Conservation (phyloP, 257 asterid species). For the Nyctanthes arbortristis region DNA sequence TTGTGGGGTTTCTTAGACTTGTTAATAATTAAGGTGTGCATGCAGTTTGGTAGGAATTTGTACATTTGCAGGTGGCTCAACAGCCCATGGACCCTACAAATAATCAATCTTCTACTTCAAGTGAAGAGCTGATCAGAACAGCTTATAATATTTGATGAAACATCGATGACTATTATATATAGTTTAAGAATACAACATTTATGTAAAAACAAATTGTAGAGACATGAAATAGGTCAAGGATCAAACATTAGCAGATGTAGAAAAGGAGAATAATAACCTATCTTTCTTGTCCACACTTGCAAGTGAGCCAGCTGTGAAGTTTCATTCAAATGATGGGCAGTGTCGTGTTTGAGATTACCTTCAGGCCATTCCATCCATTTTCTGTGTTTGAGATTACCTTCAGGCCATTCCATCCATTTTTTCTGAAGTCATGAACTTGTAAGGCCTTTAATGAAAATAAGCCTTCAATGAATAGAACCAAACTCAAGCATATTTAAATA, state of each 20-base stretch:
- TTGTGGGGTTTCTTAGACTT: slow-evolving; percentile 17
- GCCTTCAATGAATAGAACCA: neutral
- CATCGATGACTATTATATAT: neutral
- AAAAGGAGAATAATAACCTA: slow-evolving; percentile 14
- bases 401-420: too few species aligned
- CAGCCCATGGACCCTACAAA: slow-evolving; percentile 17
- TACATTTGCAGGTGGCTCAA: slow-evolving; percentile 4
- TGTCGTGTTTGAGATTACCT: too few species aligned
- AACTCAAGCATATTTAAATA: neutral
- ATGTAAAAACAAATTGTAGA: slow-evolving; percentile 12
- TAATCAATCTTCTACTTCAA: slow-evolving; percentile 20
- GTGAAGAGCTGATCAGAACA: neutral
- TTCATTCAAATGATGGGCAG: slow-evolving; percentile 3
- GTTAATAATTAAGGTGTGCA: neutral
- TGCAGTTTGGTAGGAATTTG: slow-evolving; percentile 22
- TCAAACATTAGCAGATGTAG: neutral
- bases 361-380: too few species aligned
- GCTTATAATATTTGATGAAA: neutral
- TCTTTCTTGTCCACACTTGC: slow-evolving; percentile 13
- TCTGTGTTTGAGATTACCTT: too few species aligned
- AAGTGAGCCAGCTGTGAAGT: slow-evolving; percentile 28
- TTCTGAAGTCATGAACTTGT: too few species aligned
- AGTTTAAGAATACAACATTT: neutral
- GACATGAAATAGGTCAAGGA: slow-evolving; percentile 12
- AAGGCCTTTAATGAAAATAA: too few species aligned